These are phyloP conservation scores for Ascochyta viciae-villosae DNA, from an alignment of 2,329 filamentous ascomycete genomes.

Conservation along the genomic window DNA sequence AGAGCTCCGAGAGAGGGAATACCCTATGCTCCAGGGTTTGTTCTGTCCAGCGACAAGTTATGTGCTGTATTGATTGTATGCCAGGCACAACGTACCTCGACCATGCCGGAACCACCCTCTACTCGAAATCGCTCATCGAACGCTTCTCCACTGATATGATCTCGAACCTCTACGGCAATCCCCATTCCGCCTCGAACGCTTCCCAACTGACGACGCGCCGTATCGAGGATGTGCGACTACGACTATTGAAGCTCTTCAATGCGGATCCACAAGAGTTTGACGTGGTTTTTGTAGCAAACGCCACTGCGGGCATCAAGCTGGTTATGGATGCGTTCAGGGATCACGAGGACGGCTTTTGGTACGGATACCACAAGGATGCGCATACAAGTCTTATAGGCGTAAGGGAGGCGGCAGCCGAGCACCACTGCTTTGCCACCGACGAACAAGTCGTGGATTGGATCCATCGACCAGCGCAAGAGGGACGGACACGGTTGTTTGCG, in stretches of 20 bases:
- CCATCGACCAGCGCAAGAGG: constrained; percentile 34
- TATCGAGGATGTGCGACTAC: constrained; percentile 77
- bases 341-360: constrained; percentile 74
- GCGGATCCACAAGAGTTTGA: constrained; percentile 85
- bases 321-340: constrained; percentile 79
- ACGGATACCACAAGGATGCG: constrained; percentile 81
- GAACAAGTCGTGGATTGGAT: constrained; percentile 72
- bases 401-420: constrained; percentile 70
- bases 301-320: constrained; percentile 88
- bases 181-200: constrained; percentile 83
- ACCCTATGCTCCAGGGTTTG: constrained; percentile 73
- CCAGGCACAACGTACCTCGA: constrained; percentile 84
- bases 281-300: constrained; percentile 89
- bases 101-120: constrained; percentile 91
- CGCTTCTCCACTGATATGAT: constrained; percentile 81
- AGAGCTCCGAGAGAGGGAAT: constrained; percentile 65
- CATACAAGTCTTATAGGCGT: constrained; percentile 89
- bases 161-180: constrained; percentile 83
- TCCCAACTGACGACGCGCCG: constrained; percentile 78
- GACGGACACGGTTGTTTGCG: constrained; percentile 66
- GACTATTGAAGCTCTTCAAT: constrained; percentile 77
- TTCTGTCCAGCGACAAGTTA: background rate
- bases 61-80: constrained; percentile 13
- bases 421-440: constrained; percentile 71
- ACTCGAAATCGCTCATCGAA: constrained; percentile 81